Evolutionary conservation across 2,329 filamentous ascomycete species (phyloP).

Genomic region (Botrytis cinerea): DNA sequence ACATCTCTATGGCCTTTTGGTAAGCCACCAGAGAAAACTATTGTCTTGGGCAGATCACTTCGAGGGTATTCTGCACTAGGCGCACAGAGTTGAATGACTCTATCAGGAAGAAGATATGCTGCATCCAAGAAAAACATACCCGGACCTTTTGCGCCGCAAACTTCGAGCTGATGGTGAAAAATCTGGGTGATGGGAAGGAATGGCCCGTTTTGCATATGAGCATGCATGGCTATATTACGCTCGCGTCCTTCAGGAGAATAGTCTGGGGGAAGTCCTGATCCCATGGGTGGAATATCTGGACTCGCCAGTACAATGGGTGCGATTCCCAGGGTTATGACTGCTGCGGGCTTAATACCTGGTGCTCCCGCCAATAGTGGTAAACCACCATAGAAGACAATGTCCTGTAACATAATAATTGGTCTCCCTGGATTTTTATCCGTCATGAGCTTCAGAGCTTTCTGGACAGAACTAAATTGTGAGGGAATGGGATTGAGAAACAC

Average conservation of each 20-base stretch:
- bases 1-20: background rate
- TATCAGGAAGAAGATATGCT: constrained; percentile 1
- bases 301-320: constrained; percentile 43
- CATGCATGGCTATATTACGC: constrained; percentile 40
- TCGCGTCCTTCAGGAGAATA: constrained; percentile 43
- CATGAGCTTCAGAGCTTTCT: background rate
- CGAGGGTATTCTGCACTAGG: background rate
- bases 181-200: background rate
- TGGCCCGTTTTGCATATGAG: constrained; percentile 20
- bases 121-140: constrained; percentile 34
- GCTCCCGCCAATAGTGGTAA: constrained; percentile 41
- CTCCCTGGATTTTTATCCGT: constrained; percentile 9
- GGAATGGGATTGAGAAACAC: background rate
- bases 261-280: constrained; percentile 45
- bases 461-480: background rate
- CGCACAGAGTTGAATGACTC: constrained; percentile 6
- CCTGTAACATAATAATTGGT: background rate
- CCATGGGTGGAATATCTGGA: constrained; percentile 45
- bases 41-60: background rate
- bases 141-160: constrained; percentile 35
- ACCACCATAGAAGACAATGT: background rate
- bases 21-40: background rate
- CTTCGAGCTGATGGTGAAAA: constrained; percentile 27
- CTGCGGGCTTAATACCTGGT: constrained; percentile 42
- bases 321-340: constrained; percentile 47